Percentiles rank a stretch among this genome's conserved stretches.
phyloP scores from a whole-genome alignment of 2,329 filamentous ascomycete genomes.

The Onygena corvina region DNA sequence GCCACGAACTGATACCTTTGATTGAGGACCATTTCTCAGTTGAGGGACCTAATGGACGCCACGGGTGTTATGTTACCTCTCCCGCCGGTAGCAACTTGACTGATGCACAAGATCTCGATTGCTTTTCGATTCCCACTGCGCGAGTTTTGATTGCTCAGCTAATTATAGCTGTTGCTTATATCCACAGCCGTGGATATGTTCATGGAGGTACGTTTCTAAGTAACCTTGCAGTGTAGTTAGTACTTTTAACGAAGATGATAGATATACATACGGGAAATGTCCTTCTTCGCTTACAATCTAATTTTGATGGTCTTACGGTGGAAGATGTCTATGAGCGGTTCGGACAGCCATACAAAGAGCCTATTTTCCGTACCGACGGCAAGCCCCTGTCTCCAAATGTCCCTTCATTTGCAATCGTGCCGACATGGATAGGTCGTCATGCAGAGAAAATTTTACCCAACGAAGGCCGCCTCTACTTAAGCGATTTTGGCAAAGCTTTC shows the following conservation, averaged over 20 bases:
- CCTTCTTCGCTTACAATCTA: constrained; percentile 14
- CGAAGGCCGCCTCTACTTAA: constrained; percentile 21
- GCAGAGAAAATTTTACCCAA: constrained; percentile 19
- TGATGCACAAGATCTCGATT: constrained; percentile 15
- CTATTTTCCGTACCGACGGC: constrained; percentile 15
- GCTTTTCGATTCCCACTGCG: constrained; percentile 14
- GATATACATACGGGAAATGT: constrained; percentile 20
- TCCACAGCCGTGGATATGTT: constrained; percentile 18
- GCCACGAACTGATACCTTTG: constrained; percentile 7
- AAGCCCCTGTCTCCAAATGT: constrained; percentile 18
- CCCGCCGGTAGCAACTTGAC: constrained; percentile 17
- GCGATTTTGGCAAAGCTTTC: constrained; percentile 26
- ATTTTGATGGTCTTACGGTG: constrained; percentile 17
- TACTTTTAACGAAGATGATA: constrained; percentile 3
- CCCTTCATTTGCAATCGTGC: constrained; percentile 15
- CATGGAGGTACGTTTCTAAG: constrained; percentile 16
- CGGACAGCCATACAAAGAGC: constrained; percentile 17
- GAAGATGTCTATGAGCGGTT: constrained; percentile 20
- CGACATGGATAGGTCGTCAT: constrained; percentile 18
- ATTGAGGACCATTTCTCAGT: constrained; percentile 16
- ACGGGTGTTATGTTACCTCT: constrained; percentile 15
- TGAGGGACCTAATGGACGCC: constrained; percentile 17
- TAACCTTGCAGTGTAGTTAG: background rate
- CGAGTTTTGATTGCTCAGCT: constrained; percentile 15
- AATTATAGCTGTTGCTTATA: constrained; percentile 17